phyloP scores from a whole-genome alignment of 352 stramenopile species.

The Achlya hypogyna region DNA sequence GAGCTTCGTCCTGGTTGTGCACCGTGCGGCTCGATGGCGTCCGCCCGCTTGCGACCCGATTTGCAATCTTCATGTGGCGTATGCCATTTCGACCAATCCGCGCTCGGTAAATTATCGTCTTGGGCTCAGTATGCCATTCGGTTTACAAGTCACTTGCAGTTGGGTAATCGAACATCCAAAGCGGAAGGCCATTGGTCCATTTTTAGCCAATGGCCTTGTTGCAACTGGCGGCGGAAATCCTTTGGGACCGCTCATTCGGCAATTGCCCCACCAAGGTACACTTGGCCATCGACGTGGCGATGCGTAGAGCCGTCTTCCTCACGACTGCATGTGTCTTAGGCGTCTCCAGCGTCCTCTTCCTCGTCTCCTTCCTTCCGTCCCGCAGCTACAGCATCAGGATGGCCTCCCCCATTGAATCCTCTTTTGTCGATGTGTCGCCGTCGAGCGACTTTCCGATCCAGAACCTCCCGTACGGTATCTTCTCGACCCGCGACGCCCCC shows the following conservation, averaged over 20 bases:
- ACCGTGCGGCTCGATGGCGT: background rate
- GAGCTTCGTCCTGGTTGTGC: background rate
- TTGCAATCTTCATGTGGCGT: background rate
- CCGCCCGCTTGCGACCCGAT: background rate
- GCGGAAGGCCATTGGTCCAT: background rate
- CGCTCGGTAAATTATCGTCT: background rate
- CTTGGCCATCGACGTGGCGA: no score
- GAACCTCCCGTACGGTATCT: conserved; percentile 95
- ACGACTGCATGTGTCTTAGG: background rate
- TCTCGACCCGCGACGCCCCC: conserved; percentile 60
- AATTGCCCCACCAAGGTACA: conserved; percentile 1
- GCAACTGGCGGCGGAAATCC: background rate
- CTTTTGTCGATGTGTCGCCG: conserved; percentile 47
- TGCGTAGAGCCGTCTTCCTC: background rate
- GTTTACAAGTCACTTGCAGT: conserved; percentile 13
- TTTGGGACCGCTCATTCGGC: background rate
- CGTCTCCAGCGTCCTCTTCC: background rate
- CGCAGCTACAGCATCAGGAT: background rate
- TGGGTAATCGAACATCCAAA: conserved; percentile 1
- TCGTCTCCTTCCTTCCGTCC: background rate
- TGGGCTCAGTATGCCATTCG: background rate
- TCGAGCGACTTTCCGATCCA: conserved; percentile 88
- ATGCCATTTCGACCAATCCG: background rate
- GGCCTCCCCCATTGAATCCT: conserved; percentile 15
- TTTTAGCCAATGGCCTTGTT: background rate